Base-by-base conservation (phyloP, 2,329 filamentous ascomycete genomes). In the Trichoderma lentiforme region DNA sequence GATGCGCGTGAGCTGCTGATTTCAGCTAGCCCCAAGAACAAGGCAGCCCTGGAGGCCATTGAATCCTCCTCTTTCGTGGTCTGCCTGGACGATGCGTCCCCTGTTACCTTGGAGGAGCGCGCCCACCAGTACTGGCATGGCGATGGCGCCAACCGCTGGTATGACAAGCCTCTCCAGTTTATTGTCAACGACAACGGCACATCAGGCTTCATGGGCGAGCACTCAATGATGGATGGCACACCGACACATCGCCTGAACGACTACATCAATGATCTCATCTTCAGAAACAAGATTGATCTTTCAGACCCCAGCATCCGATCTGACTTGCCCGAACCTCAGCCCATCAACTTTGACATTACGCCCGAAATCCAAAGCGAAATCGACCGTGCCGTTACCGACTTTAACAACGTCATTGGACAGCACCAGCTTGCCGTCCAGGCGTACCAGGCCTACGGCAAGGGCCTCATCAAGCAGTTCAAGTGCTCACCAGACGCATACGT, bases 201-300 rank as follows among this genome's bases (percentile, higher is more conserved):
- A 8, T 93, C 96, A 2, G 96, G 96, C 73, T 99, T 99, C 87
- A 95, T 94, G 88, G 96, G 96, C 79, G 96, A 99, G 84, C 96
- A 99, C 87, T 97, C 93, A 78, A 98, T 99, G 96, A 99, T 99
- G 97, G 96, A 99, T 81, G 96, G 97, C 75, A 99, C 96, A 7
- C 95, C 97, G 1, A 99, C 97, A 3, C 96, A 98, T 84, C 92
- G 97, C 58, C 88, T 99, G 18, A 99, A 98, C 82, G 96, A 99
- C 87, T 96, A 94, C 79, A 88, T 97, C 80, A 97, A 95, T 85
- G 90, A 93, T 80, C 88, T 93, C 79, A 98, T 98, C 82, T 95
- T 97, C 84, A 91, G 92, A 84, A 95, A 97, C 85, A 97, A 96
- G 81, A 90, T 99, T 72, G 94, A 98, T 82, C 93, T 98, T 80